phyloP scores from a whole-genome alignment of 805 yeast genomes.

The Candida sakaeoensis region DNA sequence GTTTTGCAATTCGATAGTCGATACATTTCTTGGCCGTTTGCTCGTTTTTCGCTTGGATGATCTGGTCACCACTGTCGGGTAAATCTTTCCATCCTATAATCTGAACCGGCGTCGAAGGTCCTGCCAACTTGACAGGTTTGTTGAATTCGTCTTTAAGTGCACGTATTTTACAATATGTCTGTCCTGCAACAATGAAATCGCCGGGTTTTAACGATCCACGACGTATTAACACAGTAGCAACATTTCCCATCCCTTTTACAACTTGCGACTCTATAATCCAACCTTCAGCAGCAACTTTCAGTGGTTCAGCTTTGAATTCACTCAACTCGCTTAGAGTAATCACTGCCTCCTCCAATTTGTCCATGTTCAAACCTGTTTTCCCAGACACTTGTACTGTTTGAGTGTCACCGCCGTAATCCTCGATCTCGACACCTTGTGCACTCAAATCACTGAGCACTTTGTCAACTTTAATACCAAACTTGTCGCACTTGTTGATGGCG shows the following conservation, averaged over 20 bases:
- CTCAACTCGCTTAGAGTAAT: conserved; percentile 78
- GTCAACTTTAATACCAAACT: conserved; percentile 69
- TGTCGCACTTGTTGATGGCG: conserved; percentile 91
- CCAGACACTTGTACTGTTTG: conserved; percentile 88
- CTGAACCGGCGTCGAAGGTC: conserved; percentile 88
- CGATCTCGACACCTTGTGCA: conserved; percentile 74
- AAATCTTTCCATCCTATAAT: conserved; percentile 91
- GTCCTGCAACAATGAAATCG: conserved; percentile 76
- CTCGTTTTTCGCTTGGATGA: conserved; percentile 74
- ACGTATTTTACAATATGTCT: conserved; percentile 79
- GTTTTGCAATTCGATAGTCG: conserved; percentile 56
- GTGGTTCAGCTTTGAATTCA: conserved; percentile 63
- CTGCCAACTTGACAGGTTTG: conserved; percentile 57
- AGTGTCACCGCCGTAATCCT: conserved; percentile 92
- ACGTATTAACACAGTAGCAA: conserved; percentile 79
- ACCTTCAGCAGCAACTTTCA: conserved; percentile 65
- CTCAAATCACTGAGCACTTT: conserved; percentile 77
- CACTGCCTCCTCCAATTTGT: conserved; percentile 83
- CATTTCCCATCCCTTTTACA: conserved; percentile 76
- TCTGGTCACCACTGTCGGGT: conserved; percentile 87
- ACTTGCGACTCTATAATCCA: conserved; percentile 86
- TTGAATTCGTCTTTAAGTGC: conserved; percentile 75
- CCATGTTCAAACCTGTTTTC: conserved; percentile 85
- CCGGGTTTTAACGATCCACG: conserved; percentile 76
- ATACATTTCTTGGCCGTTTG: conserved; percentile 71